phyloP scores from a whole-genome alignment of 2,329 filamentous ascomycete genomes.

The Fusarium sp. region DNA sequence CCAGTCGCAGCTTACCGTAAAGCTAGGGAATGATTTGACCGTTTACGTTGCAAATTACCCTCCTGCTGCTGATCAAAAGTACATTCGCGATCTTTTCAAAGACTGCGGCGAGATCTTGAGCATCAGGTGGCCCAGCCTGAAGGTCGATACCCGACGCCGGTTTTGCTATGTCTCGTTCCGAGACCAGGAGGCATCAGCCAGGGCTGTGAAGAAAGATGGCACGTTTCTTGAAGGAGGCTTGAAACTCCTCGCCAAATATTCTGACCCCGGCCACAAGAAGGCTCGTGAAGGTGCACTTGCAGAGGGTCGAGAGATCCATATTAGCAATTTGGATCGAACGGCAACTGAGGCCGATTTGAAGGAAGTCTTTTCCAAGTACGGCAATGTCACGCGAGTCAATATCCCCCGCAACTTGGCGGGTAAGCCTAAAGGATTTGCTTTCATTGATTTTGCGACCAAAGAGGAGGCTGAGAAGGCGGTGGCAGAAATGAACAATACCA shows the following conservation, averaged over 20 bases:
- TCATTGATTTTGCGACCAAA: conserved; percentile 79
- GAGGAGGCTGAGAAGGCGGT: conserved; percentile 75
- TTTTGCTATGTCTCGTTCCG: conserved; percentile 98
- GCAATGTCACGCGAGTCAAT: conserved; percentile 77
- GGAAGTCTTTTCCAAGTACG: conserved; percentile 79
- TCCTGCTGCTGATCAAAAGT: conserved; percentile 76
- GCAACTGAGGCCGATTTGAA: conserved; percentile 76
- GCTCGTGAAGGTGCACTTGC: conserved; percentile 81
- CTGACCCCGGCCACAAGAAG: conserved; percentile 83
- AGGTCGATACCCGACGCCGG: conserved; percentile 86
- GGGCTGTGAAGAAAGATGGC: conserved; percentile 79
- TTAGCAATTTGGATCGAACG: conserved; percentile 74
- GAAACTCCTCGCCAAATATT: conserved; percentile 82
- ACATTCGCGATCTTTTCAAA: conserved; percentile 75
- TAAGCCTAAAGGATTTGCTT: conserved; percentile 81
- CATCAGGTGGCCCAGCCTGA: conserved; percentile 90
- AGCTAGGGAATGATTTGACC: conserved; percentile 80
- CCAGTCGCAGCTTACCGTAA: conserved; percentile 78
- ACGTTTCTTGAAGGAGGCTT: conserved; percentile 75
- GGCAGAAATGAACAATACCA: conserved; percentile 75
- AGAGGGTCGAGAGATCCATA: conserved; percentile 88
- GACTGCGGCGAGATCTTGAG: conserved; percentile 85
- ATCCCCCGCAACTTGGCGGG: conserved; percentile 76
- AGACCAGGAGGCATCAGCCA: conserved; percentile 72
- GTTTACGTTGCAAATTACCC: conserved; percentile 94